A percentile compares a stretch with the other conserved stretches of the same genome.
phyloP scores from a whole-genome alignment of 1,139 yeast genomes.

The Trichomonascaceae sp. region DNA sequence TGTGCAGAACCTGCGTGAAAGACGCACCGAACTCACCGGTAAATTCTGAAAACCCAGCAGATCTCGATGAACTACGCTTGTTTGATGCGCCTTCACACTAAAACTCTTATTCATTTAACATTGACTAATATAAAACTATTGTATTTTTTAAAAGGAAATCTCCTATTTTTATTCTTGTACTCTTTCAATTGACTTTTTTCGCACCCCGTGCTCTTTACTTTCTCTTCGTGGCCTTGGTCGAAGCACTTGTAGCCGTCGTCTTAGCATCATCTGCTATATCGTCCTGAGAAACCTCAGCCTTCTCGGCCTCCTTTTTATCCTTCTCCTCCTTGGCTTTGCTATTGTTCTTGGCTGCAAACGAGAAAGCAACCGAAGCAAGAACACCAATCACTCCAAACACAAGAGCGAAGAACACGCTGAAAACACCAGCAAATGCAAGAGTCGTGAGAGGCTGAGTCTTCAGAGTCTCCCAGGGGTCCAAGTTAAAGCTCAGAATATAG shows the following conservation, averaged over 20 bases:
- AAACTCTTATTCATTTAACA: background rate
- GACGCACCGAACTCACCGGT: too few species aligned
- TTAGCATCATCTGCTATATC: constrained; percentile 10
- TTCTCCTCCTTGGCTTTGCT: constrained; percentile 14
- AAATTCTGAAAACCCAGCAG: too few species aligned
- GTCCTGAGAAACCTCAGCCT: constrained; percentile 8
- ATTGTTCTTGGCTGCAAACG: constrained; percentile 15
- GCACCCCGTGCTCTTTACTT: constrained; percentile 6
- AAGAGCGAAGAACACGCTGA: constrained; percentile 20
- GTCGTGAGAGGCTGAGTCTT: constrained; percentile 33
- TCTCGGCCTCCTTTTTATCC: constrained; percentile 13
- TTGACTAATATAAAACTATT: background rate
- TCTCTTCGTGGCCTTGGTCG: constrained; percentile 24
- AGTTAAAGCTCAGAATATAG: constrained; percentile 30
- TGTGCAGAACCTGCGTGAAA: too few species aligned
- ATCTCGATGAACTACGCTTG: too few species aligned
- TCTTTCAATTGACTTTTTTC: background rate
- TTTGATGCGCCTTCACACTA: too few species aligned
- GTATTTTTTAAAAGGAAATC: background rate
- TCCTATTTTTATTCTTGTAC: background rate
- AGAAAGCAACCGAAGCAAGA: constrained; percentile 18
- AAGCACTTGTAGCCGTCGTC: constrained; percentile 13
- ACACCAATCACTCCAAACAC: constrained; percentile 26
- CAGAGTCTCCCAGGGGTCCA: constrained; percentile 31
- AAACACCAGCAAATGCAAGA: constrained; percentile 22